These are phyloP conservation scores for Hypoxylon sp. DNA, from an alignment of 2,329 filamentous ascomycete genomes.

Conservation along the genomic window DNA sequence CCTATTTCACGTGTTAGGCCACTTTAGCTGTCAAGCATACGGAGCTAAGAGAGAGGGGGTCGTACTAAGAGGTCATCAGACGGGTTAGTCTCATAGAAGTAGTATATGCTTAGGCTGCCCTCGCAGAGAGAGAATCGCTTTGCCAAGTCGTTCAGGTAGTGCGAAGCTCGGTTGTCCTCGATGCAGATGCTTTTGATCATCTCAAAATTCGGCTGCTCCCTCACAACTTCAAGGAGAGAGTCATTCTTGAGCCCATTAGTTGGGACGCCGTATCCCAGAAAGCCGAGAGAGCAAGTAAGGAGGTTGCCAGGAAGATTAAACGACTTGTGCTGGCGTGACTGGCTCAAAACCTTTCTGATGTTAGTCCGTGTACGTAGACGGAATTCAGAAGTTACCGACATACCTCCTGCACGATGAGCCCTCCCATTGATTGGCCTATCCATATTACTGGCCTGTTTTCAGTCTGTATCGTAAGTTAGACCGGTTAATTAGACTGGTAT, in stretches of 20 bases:
- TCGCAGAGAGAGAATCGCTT: conserved; percentile 11
- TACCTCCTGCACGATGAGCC: conserved; percentile 10
- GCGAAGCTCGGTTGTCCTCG: neutral
- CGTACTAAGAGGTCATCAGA: conserved; percentile 16
- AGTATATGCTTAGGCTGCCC: conserved; percentile 5
- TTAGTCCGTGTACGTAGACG: neutral
- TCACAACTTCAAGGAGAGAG: conserved; percentile 8
- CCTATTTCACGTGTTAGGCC: conserved; percentile 12
- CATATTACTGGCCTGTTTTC: conserved; percentile 13
- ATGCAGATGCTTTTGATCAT: conserved; percentile 19
- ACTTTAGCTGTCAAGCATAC: neutral
- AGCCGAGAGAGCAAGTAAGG: conserved; percentile 4
- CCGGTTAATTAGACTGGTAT: neutral
- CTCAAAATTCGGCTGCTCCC: conserved; percentile 19
- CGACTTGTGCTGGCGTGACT: conserved; percentile 5
- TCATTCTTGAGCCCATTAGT: conserved; percentile 15
- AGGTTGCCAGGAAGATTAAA: neutral
- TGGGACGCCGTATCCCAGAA: conserved; percentile 14
- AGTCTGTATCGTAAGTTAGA: neutral
- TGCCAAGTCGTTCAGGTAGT: conserved; percentile 14
- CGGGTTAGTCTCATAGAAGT: conserved; percentile 18
- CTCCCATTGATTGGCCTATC: conserved; percentile 21
- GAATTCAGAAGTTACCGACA: neutral
- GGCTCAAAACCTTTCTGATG: conserved; percentile 2
- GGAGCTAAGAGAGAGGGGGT: neutral